phyloP scores from a whole-genome alignment of 192 early-diverging fungal genomes.

The Coemansia sp. region DNA sequence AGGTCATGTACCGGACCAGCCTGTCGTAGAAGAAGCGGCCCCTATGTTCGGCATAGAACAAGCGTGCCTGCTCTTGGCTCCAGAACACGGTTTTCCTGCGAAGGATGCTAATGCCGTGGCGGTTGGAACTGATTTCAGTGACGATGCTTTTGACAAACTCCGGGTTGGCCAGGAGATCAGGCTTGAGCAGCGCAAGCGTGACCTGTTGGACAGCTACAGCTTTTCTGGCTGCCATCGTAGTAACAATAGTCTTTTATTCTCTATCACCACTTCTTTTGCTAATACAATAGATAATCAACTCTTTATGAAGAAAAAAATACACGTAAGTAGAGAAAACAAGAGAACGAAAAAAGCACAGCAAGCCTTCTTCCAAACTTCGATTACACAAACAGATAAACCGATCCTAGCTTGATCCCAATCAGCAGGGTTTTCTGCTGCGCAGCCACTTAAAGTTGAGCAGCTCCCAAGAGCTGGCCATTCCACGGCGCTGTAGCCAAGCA shows the following conservation, averaged over 20 bases:
- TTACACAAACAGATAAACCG: neutral
- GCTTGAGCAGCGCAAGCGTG: constrained; percentile 72
- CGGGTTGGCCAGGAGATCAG: constrained; percentile 68
- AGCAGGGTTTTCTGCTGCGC: no score
- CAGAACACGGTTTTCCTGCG: constrained; percentile 53
- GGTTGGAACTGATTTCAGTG: constrained; percentile 34
- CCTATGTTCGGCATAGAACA: constrained; percentile 69
- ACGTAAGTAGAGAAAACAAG: no score
- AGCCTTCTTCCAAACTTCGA: no score
- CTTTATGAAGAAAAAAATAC: no score
- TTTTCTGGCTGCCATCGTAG: neutral
- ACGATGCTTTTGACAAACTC: constrained; percentile 40
- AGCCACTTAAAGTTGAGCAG: constrained; percentile 4
- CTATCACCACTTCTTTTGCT: no score
- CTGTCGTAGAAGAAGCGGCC: constrained; percentile 69
- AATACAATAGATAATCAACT: no score
- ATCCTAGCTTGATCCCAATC: no score
- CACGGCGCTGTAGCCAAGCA: constrained; percentile 8
- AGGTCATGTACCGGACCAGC: constrained; percentile 72
- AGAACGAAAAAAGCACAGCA: no score
- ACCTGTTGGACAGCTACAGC: neutral
- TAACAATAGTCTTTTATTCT: no score
- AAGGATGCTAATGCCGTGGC: constrained; percentile 41
- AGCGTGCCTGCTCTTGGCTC: constrained; percentile 57
- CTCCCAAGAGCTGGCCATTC: neutral